Percentiles rank a stretch among this genome's conserved stretches.
Conservation (phyloP, 2,329 filamentous ascomycete species). For the Aspergillus melleus region DNA sequence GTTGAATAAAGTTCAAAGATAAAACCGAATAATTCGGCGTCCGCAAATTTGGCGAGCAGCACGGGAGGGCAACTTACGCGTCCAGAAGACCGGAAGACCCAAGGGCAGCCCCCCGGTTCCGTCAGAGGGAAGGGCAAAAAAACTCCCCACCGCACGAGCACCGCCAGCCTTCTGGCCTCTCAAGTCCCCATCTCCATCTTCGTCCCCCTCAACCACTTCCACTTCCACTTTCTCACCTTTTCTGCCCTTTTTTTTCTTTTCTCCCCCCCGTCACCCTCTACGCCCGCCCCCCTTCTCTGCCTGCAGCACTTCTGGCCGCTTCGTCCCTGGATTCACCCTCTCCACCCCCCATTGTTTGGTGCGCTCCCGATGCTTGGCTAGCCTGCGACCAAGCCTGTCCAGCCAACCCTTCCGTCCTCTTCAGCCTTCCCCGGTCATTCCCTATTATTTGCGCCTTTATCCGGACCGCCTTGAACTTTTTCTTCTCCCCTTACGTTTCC, state of each 20-base stretch:
- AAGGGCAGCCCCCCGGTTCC: conserved; percentile 12
- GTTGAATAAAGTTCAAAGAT: too few relatives aligned
- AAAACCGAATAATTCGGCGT: too few relatives aligned
- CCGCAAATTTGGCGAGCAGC: too few relatives aligned
- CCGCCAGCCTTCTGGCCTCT: conserved; percentile 9
- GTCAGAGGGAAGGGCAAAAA: conserved; percentile 13
- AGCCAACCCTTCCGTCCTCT: conserved; percentile 2
- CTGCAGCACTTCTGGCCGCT: background rate
- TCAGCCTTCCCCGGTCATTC: conserved; percentile 5
- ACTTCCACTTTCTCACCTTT: conserved; percentile 7
- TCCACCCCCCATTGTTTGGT: conserved; percentile 15
- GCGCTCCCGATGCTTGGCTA: conserved; percentile 20
- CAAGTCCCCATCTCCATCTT: background rate
- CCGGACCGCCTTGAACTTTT: background rate
- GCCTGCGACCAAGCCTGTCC: conserved; percentile 10
- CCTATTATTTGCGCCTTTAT: background rate
- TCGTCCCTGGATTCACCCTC: background rate
- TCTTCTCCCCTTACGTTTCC: background rate
- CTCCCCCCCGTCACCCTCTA: conserved; percentile 6
- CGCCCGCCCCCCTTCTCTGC: conserved; percentile 10
- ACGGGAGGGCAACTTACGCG: conserved; percentile 18
- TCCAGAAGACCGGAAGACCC: conserved; percentile 16
- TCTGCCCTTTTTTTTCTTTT: conserved; percentile 1
- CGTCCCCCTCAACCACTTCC: conserved; percentile 2
- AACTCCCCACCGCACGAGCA: conserved; percentile 24